Evolutionary conservation across 352 stramenopile genomes (phyloP), one percentile per base, ranked within the genome.

Genomic region (Phytophthora meadii): DNA sequence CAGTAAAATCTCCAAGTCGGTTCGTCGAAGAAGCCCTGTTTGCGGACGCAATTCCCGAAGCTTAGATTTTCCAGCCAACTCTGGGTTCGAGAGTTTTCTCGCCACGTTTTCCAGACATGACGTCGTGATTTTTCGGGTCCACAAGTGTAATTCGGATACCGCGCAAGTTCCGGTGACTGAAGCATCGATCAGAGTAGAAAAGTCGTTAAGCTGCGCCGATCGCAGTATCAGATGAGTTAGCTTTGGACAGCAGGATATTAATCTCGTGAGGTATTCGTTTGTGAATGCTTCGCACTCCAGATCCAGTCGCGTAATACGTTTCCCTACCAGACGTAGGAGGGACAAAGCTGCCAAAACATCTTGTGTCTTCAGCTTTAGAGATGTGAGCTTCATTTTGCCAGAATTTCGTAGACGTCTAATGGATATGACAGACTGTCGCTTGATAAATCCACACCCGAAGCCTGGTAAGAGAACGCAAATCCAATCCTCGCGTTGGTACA

Each of bases 391-490:
- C 24, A 27, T 9, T 30, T 48, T 40, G 0, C 15, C 19, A 2
- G 54, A 48, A 14, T 9, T 28, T 15, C 28, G 39, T 39, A 36
- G 30, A 36, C 30, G 9, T 10, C 30, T 22, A 19, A 63, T 50
- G 1, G 67, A 64, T 30, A 55, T 30, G 15, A 65, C 42, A 6
- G 30, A 72, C 17, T 44, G 28, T 1, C 47, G 50, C 37, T 65
- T 44, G 11, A 75, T 48, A 28, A 61, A 71, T 22, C 67, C 67
- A 28, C 56, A 61, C 25, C 57, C 68, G 14, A 69, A 58, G 8
- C 68, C 52, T 8, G 67, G 55, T 19, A 72, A 22, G 3, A 62
- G 61, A 8, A 75, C 39, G 22, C 61, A 75, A 30, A 72, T 32
- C 68, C 62, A 76, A 15, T 53, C 49, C 10, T 61, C 15, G 19